Base-by-base conservation (phyloP, 2,329 filamentous ascomycete genomes). In the Fusarium graminum region DNA sequence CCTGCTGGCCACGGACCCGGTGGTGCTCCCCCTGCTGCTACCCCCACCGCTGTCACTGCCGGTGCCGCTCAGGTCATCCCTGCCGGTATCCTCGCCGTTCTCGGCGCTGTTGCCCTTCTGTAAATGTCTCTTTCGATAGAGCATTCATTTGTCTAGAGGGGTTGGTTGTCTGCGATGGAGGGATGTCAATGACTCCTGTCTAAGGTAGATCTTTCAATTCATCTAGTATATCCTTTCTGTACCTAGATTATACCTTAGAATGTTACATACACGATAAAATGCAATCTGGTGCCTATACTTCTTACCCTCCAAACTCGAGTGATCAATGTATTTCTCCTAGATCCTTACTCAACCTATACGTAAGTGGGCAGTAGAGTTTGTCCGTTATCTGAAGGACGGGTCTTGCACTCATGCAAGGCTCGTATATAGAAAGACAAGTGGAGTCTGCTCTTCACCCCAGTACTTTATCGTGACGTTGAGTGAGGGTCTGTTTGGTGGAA, bases 71-170 rank as follows among this genome's bases (percentile, higher is more conserved):
- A 55, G 44, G 38, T 72, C 22, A 49, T 52, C 39, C 71, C 73
- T 29, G 66, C 56, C 29, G 58, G 71, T 44, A 52, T 72, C 29
- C 36, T 74, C 9, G 49, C 74, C 19, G 65, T 72, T 26, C 59
- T 74, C n/a, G 72, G 71, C 45, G 67, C 67, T 22, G 22, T 73
- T 40, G 70, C 68, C 38, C 56, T 75, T 32, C 58, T 75, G 32
- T 74, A 74, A 63, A 45, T 38, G 39, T 36, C 22, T 26, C 29
- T 19, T 25, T 30, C 10, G 1, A 12, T 6, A 34, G 44, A 51
- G n/a, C 4, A n/a, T 36, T 10, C 16, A 36, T 16, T 36, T n/a
- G 10, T 36, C 10, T 16, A n/a, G 34, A n/a, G 16, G 34, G 34
- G 16, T 36, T 36, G 34, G n/a, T n/a, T 8, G 34, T 36, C n/a